These are phyloP conservation scores for Hymenoscyphus salicellus DNA, from an alignment of 2,329 filamentous ascomycete species.

Conservation along the genomic window DNA sequence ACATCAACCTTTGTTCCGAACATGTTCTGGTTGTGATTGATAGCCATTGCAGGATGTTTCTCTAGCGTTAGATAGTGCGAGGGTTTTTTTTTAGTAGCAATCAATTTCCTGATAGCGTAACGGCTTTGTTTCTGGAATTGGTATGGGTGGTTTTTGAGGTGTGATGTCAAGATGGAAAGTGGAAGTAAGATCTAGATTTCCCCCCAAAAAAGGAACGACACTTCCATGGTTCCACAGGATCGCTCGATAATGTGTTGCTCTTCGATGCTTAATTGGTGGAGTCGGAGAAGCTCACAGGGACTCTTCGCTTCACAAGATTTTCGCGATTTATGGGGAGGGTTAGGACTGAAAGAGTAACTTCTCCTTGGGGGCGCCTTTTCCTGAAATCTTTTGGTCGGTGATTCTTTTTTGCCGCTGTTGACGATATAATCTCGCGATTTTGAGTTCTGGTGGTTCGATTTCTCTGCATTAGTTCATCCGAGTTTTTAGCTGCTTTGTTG, in stretches of 20 bases:
- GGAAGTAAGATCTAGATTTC: background rate
- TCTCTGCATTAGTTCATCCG: background rate
- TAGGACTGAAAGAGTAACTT: background rate
- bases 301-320: background rate
- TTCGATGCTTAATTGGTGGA: slow-evolving; percentile 2
- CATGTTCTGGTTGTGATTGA: background rate
- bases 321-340: background rate
- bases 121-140: background rate
- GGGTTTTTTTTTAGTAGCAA: background rate
- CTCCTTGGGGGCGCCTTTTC: background rate
- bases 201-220: background rate
- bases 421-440: background rate
- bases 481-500: background rate
- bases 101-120: background rate
- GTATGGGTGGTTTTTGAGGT: background rate
- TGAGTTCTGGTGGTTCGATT: slow-evolving; percentile 2
- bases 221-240: background rate
- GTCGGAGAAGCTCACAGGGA: background rate
- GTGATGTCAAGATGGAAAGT: background rate
- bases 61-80: background rate
- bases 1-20: background rate
- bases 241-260: background rate
- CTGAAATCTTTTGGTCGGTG: background rate
- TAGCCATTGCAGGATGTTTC: background rate
- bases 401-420: background rate